Percentiles rank a stretch among this genome's conserved stretches.
phyloP scores from a whole-genome alignment of 1,284 basidiomycete species.

The Heliocybe sulcata region DNA sequence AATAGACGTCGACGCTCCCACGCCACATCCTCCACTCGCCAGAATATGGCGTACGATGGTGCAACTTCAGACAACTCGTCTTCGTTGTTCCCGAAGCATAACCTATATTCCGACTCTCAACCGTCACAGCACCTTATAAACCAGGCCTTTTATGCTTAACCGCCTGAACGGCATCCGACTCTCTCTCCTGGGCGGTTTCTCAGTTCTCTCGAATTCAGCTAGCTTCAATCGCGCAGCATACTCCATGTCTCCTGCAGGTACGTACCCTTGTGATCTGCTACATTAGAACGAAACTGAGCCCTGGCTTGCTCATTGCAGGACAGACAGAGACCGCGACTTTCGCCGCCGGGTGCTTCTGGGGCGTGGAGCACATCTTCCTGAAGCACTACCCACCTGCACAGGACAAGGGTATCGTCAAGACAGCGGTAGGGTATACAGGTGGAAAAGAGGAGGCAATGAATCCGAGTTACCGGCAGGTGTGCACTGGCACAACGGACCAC shows the following conservation, averaged over 20 bases:
- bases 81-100: too few species aligned
- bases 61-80: too few species aligned
- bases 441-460: slow-evolving; percentile 49
- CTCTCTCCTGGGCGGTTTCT: background rate
- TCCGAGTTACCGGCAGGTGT: slow-evolving; percentile 74
- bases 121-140: too few species aligned
- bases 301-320: slow-evolving; percentile 2
- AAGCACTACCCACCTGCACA: slow-evolving; percentile 68
- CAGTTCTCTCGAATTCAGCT: background rate
- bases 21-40: too few species aligned
- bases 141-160: background rate
- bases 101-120: too few species aligned
- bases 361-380: slow-evolving; percentile 81
- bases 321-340: slow-evolving; percentile 66
- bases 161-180: background rate
- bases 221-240: background rate
- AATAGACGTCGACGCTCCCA: too few species aligned
- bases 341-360: slow-evolving; percentile 73
- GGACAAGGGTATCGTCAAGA: slow-evolving; percentile 64
- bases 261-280: background rate
- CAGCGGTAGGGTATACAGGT: slow-evolving; percentile 78
- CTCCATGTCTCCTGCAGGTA: background rate
- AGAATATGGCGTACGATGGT: too few species aligned
- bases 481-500: slow-evolving; percentile 78
- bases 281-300: background rate